Conservation (phyloP, 148 eudicot genomes). For the Amaranthus cruentus region DNA sequence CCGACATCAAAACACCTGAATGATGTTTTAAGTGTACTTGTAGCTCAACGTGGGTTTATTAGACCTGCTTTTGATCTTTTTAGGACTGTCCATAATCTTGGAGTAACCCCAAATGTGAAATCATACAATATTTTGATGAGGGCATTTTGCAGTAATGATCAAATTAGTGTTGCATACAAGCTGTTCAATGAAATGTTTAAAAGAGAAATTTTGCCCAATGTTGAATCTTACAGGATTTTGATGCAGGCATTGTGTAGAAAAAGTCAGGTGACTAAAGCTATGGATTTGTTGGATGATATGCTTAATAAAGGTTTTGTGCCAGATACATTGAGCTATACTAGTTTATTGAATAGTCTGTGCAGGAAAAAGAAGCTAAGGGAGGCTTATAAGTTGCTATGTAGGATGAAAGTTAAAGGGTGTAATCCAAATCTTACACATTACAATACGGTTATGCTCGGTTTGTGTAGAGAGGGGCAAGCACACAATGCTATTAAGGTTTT, state of each 20-base stretch:
- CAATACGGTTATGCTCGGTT: slow-evolving; percentile 68
- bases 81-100: slow-evolving; percentile 45
- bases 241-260: slow-evolving; percentile 91
- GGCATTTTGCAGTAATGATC: slow-evolving; percentile 56
- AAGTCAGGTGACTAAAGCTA: slow-evolving; percentile 72
- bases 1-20: slow-evolving; percentile 66
- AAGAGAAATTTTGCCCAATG: slow-evolving; percentile 73
- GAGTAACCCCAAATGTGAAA: slow-evolving; percentile 42
- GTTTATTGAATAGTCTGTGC: slow-evolving; percentile 84
- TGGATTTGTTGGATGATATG: slow-evolving; percentile 83
- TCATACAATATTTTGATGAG: slow-evolving; percentile 75
- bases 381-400: slow-evolving; percentile 87
- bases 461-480: slow-evolving; percentile 70
- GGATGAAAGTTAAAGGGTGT: slow-evolving; percentile 93
- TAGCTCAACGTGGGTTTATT: slow-evolving; percentile 38
- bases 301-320: slow-evolving; percentile 85
- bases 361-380: slow-evolving; percentile 80
- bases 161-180: slow-evolving; percentile 65
- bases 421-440: slow-evolving; percentile 81
- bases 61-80: slow-evolving; percentile 73
- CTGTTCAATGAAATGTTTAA: slow-evolving; percentile 78
- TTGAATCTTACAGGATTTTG: slow-evolving; percentile 66
- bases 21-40: slow-evolving; percentile 48
- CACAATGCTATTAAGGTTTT: slow-evolving; percentile 72
- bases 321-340: slow-evolving; percentile 69